Evolutionary conservation across 768 basidiomycete species (phyloP), one percentile per base, ranked within the genome.

Genomic region (Coprinellus aureogranulatus): DNA sequence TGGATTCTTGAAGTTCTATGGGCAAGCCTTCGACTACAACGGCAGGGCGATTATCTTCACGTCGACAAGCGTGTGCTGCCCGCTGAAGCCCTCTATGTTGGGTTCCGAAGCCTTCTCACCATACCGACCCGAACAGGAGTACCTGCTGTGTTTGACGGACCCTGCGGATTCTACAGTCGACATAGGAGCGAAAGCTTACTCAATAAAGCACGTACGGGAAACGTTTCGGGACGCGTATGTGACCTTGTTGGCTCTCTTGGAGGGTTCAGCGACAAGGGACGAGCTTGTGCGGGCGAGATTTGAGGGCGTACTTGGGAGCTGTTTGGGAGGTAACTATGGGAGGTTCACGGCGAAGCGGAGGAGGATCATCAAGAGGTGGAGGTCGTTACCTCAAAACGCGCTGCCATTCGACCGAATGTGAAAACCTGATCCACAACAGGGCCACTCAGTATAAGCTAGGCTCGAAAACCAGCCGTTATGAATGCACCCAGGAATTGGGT

Each of bases 151-250:
- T 8, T 65, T 70, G 18, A 59, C 54, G 34, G 68, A 68, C 47
- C 67, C 68, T 5, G 66, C 65, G 4, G 54, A 68, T 47, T 9
- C 51, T 18, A 39, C 34, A 8, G 57, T 63, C 16, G 65, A 68
- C 42, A 64, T 68, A 63, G 68, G 68, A 3, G 22, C 39, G 6
- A 67, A 68, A 27, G 67, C 64, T 0, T 70, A 70, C 42, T 67
- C 61, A 4, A 66, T 70, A 37, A 70, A 66, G 48, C 67, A 70
- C 45, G 53, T 68, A 9, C 55, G 59, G 25, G 65, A 42, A 5
- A 61, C 64, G 1, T 68, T 70, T 57, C 53, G 57, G 34, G 59
- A 65, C 1, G 65, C 64, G 0, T 67, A 67, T 47, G 8, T 22
- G 11, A 53, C 45, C 9, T 25, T 67, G 12, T 10, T 1, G 20